phyloP scores from a whole-genome alignment of 2,329 filamentous ascomycete genomes.

The Setomelanomma holmii region DNA sequence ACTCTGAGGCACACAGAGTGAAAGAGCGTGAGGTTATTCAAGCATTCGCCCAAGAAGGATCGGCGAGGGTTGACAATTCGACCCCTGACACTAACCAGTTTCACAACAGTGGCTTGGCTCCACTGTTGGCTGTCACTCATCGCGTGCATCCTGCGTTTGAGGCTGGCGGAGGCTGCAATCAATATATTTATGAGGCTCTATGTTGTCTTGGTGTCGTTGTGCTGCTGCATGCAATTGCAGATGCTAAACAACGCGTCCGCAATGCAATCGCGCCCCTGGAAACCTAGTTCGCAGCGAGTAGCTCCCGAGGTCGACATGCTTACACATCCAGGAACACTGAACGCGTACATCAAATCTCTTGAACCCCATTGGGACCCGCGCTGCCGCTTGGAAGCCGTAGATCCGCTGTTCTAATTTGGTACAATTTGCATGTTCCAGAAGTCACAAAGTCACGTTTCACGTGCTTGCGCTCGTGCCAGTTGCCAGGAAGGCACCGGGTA shows the following conservation, averaged over 20 bases:
- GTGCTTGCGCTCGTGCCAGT: too few relatives aligned
- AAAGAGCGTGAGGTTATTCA: conserved; percentile 35
- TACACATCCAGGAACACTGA: conserved; percentile 5
- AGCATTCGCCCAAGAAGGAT: conserved; percentile 34
- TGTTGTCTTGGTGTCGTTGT: too few relatives aligned
- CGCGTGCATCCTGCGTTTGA: background rate
- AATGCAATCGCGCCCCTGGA: too few relatives aligned
- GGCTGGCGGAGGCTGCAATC: too few relatives aligned
- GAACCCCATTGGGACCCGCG: conserved; percentile 17
- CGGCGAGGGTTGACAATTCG: conserved; percentile 22
- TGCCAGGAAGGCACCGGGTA: too few relatives aligned
- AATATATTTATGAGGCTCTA: too few relatives aligned
- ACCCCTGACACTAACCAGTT: conserved; percentile 38
- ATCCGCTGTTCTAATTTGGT: conserved; percentile 23
- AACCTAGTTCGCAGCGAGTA: too few relatives aligned
- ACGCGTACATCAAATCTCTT: conserved; percentile 28
- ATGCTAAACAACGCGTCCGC: too few relatives aligned
- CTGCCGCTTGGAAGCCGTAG: conserved; percentile 14
- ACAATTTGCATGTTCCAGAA: conserved; percentile 9
- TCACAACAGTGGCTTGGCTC: conserved; percentile 18
- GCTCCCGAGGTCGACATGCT: background rate
- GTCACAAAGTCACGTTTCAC: too few relatives aligned
- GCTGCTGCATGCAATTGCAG: too few relatives aligned
- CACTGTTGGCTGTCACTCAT: conserved; percentile 2
- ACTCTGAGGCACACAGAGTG: conserved; percentile 41